Evolutionary conservation across 768 basidiomycete genomes (phyloP).

Genomic region (Agaricus subrufescens): DNA sequence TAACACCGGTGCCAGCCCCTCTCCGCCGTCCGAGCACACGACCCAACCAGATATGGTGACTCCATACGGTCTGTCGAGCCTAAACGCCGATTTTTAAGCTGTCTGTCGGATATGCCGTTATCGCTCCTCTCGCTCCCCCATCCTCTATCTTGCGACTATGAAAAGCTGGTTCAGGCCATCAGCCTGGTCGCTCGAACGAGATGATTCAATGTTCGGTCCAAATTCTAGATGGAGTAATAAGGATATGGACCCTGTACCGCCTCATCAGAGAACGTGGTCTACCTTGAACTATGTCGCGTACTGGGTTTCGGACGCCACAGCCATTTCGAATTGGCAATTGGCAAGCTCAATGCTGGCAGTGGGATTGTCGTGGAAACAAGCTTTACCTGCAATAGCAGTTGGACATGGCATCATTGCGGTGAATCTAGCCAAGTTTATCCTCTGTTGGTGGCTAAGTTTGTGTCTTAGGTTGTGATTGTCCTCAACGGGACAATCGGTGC

Average conservation of each 20-base stretch:
- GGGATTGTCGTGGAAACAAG: constrained; percentile 73
- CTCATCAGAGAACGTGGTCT: constrained; percentile 57
- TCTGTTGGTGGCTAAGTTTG: not conserved
- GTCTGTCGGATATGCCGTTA: too few species aligned
- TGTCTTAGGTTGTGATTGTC: constrained; percentile 47
- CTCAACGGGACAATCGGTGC: constrained; percentile 78
- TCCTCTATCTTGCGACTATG: not conserved
- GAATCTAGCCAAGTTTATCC: constrained; percentile 5
- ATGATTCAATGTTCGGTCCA: constrained; percentile 52
- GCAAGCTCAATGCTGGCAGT: constrained; percentile 72
- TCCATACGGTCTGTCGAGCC: too few species aligned
- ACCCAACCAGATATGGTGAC: too few species aligned
- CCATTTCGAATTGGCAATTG: constrained; percentile 51
- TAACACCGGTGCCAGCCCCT: too few species aligned
- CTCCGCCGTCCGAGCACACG: too few species aligned
- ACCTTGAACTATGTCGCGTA: constrained; percentile 65
- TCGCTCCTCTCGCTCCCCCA: not conserved
- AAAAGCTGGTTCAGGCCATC: constrained; percentile 23
- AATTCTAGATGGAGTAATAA: constrained; percentile 61
- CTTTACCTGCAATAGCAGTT: constrained; percentile 63
- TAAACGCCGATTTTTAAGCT: too few species aligned
- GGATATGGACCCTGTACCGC: constrained; percentile 76
- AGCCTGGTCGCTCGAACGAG: constrained; percentile 47
- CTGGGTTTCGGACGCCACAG: constrained; percentile 50
- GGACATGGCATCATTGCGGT: constrained; percentile 70